Base-by-base conservation (phyloP, 768 basidiomycete species). In the Sistotremastrum niveocremeum region DNA sequence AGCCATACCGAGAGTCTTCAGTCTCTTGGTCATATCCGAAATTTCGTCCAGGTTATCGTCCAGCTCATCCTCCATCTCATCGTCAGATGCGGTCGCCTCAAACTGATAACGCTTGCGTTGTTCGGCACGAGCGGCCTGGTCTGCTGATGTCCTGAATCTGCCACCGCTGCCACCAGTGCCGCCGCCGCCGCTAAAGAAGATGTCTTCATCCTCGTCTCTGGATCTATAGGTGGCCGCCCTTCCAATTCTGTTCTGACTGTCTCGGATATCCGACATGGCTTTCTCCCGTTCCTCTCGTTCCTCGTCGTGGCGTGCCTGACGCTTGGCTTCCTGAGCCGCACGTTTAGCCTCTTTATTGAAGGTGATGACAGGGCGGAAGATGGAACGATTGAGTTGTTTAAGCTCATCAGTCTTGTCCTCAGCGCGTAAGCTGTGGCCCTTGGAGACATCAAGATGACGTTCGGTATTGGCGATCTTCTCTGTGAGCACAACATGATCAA, bases 261-360 rank as follows among this genome's bases (percentile, higher is more conserved):
- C 87, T 46, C 85, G 74, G 49, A 93, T 79, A 55, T 94, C 89
- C 64, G 72, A 64, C 74, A 91, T 81, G 4, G 81, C 79, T 56
- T 81, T 81, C 67, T 93, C 88, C 42, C 89, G 77, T 54, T 89
- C 85, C 5, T 69, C 61, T 29, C 82, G 77, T 56, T 97, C 91
- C 29, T 89, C 84, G 6, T 89, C 82, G 56, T 93, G 93, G 9
- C 90, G 88, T 42, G 77, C 65, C 61, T 80, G 76, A 28, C 95
- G 68, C 58, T 89, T 86, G 32, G 77, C 75, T 57, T 95, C 90
- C 54, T 89, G 79, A 9, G 84, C 87, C 4, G 77, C 76, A 42
- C 90, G 85, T 63, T 97, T 98, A 11, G 71, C 73, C 35, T 89
- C 82, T 63, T 95, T 99, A 70, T 97, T 94, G 63, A 84, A 94